Conservation (phyloP, 257 asterid genomes). For the Asclepias syriaca region DNA sequence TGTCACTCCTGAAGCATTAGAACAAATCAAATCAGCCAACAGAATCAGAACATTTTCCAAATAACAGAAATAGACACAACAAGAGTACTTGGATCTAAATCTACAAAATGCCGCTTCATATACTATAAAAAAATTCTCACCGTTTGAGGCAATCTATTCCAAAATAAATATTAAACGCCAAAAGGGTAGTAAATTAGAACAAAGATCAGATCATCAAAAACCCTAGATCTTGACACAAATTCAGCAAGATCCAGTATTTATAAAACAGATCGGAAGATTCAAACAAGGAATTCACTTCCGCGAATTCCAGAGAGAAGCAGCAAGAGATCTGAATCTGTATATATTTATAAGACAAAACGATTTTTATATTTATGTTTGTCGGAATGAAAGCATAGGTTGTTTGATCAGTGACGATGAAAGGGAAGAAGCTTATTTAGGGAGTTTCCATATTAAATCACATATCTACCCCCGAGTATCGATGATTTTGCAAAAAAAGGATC, state of each 20-base stretch:
- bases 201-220: slow-evolving; percentile 13
- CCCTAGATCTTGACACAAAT: slow-evolving; percentile 19
- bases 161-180: not conserved
- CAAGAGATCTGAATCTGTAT: not conserved
- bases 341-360: not conserved
- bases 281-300: not conserved
- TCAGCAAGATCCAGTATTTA: not conserved
- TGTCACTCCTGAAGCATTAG: slow-evolving; percentile 9
- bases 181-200: not conserved
- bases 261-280: not conserved
- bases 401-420: not conserved
- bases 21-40: not conserved
- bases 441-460: not conserved
- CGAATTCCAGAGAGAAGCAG: not conserved
- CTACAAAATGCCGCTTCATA: not conserved
- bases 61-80: not conserved
- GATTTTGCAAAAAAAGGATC: not conserved
- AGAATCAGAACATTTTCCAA: not conserved
- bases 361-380: not conserved
- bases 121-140: not conserved
- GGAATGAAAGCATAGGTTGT: not conserved
- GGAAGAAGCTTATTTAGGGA: not conserved
- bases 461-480: not conserved
- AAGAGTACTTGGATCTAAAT: not conserved
- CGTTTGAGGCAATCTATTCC: not conserved